Evolutionary conservation across 768 basidiomycete species (phyloP).

Genomic region (Candolleomyces aberdarensis): DNA sequence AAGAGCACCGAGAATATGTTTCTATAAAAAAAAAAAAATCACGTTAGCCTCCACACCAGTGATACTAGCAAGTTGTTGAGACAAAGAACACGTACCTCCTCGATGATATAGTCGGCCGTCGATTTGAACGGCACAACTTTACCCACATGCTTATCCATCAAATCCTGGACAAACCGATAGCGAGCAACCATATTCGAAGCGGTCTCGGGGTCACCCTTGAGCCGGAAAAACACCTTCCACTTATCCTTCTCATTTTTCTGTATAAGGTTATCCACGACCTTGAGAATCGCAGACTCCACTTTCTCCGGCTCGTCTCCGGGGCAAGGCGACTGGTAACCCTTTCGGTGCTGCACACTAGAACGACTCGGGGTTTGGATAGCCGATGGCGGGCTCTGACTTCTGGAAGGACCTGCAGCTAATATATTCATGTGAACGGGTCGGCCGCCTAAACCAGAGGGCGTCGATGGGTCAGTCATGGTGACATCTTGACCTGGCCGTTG

Average conservation of each 20-base stretch:
- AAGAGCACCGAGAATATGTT: constrained; percentile 53
- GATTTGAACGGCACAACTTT: constrained; percentile 37
- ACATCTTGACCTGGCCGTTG: too few species aligned
- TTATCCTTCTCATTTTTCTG: constrained; percentile 34
- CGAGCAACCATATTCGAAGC: constrained; percentile 42
- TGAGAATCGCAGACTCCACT: constrained; percentile 38
- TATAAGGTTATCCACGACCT: constrained; percentile 41
- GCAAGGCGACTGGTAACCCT: constrained; percentile 27
- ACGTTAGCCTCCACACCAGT: neutral
- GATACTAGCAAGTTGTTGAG: constrained; percentile 1
- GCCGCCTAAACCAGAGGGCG: too few species aligned
- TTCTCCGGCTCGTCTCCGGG: constrained; percentile 35
- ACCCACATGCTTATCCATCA: constrained; percentile 45
- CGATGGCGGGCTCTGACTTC: too few species aligned
- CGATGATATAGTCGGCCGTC: constrained; percentile 28
- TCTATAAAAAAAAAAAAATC: constrained; percentile 26
- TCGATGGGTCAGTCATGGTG: too few species aligned
- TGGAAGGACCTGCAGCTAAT: too few species aligned
- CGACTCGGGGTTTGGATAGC: too few species aligned
- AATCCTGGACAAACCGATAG: constrained; percentile 50
- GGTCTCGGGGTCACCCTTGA: constrained; percentile 25
- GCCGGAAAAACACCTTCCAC: constrained; percentile 44
- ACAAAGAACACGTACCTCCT: constrained; percentile 36
- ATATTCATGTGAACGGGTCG: too few species aligned
- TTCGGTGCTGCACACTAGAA: neutral